Evolutionary conservation across 768 basidiomycete species (phyloP).

Genomic region (Cyathus striatus): DNA sequence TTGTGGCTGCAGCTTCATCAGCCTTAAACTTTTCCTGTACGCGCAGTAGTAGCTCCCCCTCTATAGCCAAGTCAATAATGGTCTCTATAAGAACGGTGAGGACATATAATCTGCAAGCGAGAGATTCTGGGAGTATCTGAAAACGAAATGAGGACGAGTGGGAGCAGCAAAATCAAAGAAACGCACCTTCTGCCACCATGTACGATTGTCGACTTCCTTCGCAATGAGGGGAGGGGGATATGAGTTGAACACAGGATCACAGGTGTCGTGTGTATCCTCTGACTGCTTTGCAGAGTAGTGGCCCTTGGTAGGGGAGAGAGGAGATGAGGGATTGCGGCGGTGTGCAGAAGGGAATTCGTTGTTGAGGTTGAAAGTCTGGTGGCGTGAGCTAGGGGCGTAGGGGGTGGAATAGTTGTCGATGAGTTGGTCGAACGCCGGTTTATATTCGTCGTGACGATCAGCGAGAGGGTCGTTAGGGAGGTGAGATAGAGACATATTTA

Average conservation of each 20-base stretch:
- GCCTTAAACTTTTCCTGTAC: slow-evolving; percentile 40
- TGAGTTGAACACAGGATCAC: slow-evolving; percentile 28
- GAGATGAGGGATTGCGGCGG: slow-evolving; percentile 37
- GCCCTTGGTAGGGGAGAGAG: slow-evolving; percentile 42
- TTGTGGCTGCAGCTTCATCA: slow-evolving; percentile 10
- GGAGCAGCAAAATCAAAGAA: slow-evolving; percentile 9
- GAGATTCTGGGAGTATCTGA: slow-evolving; percentile 77
- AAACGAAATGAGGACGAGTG: slow-evolving; percentile 7
- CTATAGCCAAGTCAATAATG: slow-evolving; percentile 81
- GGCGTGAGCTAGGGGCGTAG: slow-evolving; percentile 45
- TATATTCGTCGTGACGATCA: no score
- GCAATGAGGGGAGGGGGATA: slow-evolving; percentile 37
- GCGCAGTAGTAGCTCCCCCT: slow-evolving; percentile 76
- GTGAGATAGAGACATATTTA: no score
- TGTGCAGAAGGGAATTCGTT: slow-evolving; percentile 24
- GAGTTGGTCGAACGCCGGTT: slow-evolving; percentile 70
- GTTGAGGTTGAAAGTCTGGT: slow-evolving; percentile 58
- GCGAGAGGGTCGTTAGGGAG: no score
- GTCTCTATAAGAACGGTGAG: slow-evolving; percentile 82
- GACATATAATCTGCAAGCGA: slow-evolving; percentile 80
- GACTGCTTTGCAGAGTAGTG: slow-evolving; percentile 39
- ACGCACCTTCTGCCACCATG: slow-evolving; percentile 58
- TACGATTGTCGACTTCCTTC: slow-evolving; percentile 40
- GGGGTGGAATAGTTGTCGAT: slow-evolving; percentile 66
- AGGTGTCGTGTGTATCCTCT: slow-evolving; percentile 38